These are phyloP conservation scores for Phytophthora hybrid DNA, from an alignment of 352 stramenopile species.

Conservation along the genomic window DNA sequence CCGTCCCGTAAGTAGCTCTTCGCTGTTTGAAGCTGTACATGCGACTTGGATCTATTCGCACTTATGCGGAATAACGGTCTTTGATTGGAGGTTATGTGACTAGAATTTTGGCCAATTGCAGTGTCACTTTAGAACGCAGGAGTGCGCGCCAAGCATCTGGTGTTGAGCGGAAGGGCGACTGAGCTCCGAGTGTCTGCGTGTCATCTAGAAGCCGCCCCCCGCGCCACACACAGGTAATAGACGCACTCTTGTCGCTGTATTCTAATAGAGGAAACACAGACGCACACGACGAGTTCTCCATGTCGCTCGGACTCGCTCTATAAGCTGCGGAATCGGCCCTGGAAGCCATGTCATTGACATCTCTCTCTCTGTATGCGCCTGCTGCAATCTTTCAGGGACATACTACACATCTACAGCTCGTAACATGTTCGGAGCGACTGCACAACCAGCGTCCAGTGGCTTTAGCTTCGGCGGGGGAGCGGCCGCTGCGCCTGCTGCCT, in stretches of 20 bases:
- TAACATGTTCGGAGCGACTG: conserved; percentile 64
- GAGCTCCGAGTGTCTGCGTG: neutral
- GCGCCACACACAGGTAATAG: conserved; percentile 25
- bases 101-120: conserved; percentile 31
- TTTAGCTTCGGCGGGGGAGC: conserved; percentile 60
- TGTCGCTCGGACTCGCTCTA: neutral
- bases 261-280: neutral
- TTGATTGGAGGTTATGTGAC: conserved; percentile 32
- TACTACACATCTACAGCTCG: conserved; percentile 2
- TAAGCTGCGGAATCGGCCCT: conserved; percentile 11
- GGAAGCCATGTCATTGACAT: neutral
- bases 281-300: neutral
- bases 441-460: conserved; percentile 38
- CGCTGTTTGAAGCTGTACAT: conserved; percentile 32
- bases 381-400: conserved; percentile 29
- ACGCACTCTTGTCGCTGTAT: neutral
- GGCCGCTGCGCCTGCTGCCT: conserved; percentile 23
- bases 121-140: neutral
- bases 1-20: neutral
- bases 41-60: conserved; percentile 24
- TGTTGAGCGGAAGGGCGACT: conserved; percentile 21
- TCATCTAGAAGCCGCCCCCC: conserved; percentile 21
- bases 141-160: conserved; percentile 39
- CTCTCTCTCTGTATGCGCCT: neutral
- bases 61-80: conserved; percentile 5